These are phyloP conservation scores for Ogataea pilisensis DNA, from an alignment of 805 yeast genomes.

Conservation along the genomic window DNA sequence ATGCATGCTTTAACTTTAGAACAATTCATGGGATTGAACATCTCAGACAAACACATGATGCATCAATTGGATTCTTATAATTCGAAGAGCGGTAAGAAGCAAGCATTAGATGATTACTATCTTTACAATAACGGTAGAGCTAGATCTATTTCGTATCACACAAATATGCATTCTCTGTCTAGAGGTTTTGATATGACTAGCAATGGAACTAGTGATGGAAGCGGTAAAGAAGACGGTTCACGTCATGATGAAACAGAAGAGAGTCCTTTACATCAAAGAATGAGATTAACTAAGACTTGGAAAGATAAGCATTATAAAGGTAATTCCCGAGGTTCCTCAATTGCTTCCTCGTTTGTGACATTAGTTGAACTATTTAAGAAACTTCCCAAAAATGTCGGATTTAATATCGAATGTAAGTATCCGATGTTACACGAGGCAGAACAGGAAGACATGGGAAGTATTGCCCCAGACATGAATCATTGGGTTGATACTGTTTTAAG, in stretches of 20 bases:
- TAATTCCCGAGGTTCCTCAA: slow-evolving; percentile 82
- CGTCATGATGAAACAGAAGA: slow-evolving; percentile 30
- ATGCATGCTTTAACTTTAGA: slow-evolving; percentile 90
- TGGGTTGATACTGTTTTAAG: slow-evolving; percentile 86
- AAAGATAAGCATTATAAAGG: slow-evolving; percentile 86
- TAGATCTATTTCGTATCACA: slow-evolving; percentile 33
- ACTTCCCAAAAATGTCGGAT: slow-evolving; percentile 80
- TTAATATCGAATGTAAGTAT: slow-evolving; percentile 90
- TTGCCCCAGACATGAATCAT: slow-evolving; percentile 75
- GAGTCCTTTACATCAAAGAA: slow-evolving; percentile 48
- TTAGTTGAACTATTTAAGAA: slow-evolving; percentile 78
- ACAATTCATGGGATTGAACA: slow-evolving; percentile 67
- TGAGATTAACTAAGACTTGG: slow-evolving; percentile 86
- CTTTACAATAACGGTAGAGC: slow-evolving; percentile 28
- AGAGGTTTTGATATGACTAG: not conserved
- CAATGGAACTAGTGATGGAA: not conserved
- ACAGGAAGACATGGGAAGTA: slow-evolving; percentile 80
- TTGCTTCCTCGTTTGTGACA: slow-evolving; percentile 90
- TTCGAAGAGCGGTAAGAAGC: slow-evolving; percentile 8
- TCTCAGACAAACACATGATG: slow-evolving; percentile 16
- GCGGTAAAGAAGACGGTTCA: slow-evolving; percentile 2
- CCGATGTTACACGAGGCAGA: slow-evolving; percentile 95
- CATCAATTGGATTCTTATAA: not conserved
- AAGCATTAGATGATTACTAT: slow-evolving; percentile 29
- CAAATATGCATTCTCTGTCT: slow-evolving; percentile 7